Evolutionary conservation across 2,329 filamentous ascomycete genomes (phyloP), one percentile per base, ranked within the genome.

Genomic region (Alternaria ventricosa): DNA sequence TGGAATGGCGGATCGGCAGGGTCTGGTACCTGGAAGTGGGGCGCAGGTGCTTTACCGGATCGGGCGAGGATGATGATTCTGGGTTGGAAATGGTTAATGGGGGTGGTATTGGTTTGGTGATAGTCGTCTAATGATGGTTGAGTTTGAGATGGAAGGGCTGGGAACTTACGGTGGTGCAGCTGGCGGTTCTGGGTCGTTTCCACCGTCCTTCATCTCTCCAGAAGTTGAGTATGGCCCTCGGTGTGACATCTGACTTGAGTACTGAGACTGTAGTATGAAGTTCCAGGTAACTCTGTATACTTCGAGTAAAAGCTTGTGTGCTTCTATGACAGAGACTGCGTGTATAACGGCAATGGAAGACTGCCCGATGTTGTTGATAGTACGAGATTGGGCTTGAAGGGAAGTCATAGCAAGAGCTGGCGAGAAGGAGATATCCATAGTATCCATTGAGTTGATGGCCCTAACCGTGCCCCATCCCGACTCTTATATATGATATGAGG

Each of bases 131-230:
- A 18, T 46, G 18, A 15, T 56, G 10, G 6, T 46, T n/a, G 27
- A 11, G 55, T 11, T 22, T 8, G 23, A 15, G 30, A 25, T 49
- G 12, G 27, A 54, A 33, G n/a, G 13, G 18, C 12, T 23, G n/a
- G 18, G 22, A 43, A 72, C 74, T 61, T 67, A 76, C 72, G 73
- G 72, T 61, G 72, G 73, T 67, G 72, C 71, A 25, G 68, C 63
- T 47, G 74, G 71, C n/a, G 70, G 68, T 43, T 76, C 72, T 36
- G 71, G 71, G 41, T 33, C 41, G 28, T 45, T 47, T 12, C 20
- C n/a, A 36, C 20, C 15, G 22, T 22, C 30, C 15, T 6, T n/a
- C 20, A 22, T n/a, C 10, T 20, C 15, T 41, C 6, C n/a, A 11
- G 13, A 25, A 11, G 23, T 54, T 33, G 28, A 12, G 28, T 18